These are phyloP conservation scores for Vaccinium darrowii DNA, from an alignment of 148 eudicot species.

Conservation along the genomic window DNA sequence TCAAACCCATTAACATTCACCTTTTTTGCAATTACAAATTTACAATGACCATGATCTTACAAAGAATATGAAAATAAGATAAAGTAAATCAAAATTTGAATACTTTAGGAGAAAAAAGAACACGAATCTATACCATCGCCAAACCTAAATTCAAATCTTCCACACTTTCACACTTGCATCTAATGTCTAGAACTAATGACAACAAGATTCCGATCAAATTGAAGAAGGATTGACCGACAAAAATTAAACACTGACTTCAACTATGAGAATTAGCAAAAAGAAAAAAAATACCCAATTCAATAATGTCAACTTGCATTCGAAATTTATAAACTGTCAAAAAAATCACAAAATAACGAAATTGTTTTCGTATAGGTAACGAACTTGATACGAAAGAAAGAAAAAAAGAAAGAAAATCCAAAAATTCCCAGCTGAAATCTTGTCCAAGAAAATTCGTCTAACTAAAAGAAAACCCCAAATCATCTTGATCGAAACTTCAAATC, in stretches of 20 bases:
- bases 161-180: background rate
- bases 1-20: background rate
- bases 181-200: background rate
- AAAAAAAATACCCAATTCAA: background rate
- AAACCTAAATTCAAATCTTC: background rate
- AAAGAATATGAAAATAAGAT: background rate
- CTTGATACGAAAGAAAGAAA: background rate
- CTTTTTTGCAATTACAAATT: background rate
- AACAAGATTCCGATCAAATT: background rate
- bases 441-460: background rate
- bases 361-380: background rate
- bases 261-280: background rate
- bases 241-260: background rate
- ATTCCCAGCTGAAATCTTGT: conserved; percentile 7
- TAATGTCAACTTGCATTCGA: background rate
- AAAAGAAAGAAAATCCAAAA: background rate
- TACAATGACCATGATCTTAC: background rate
- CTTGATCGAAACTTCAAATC: background rate
- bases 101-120: background rate
- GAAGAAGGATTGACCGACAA: background rate
- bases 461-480: background rate
- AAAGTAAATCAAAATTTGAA: background rate
- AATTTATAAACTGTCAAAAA: background rate
- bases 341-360: background rate
- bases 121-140: background rate